Evolutionary conservation across 192 early-diverging fungal species (phyloP).

Genomic region (Spizellomyces punctatus): DNA sequence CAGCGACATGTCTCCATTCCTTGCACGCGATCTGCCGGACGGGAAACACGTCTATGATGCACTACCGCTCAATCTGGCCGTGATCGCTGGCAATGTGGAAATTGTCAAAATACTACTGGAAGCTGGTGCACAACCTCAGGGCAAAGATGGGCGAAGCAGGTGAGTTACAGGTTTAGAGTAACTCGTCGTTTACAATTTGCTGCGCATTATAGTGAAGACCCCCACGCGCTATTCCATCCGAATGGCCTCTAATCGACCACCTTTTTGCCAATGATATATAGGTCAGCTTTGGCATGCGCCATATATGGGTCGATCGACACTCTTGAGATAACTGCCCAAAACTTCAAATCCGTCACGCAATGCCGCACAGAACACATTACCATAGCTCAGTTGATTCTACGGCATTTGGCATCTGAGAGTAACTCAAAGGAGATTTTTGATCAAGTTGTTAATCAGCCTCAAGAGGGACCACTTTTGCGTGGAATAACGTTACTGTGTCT

Average conservation of each 20-base stretch:
- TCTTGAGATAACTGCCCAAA: slow-evolving; percentile 54
- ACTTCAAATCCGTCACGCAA: slow-evolving; percentile 56
- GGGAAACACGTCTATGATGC: slow-evolving; percentile 26
- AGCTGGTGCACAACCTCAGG: slow-evolving; percentile 57
- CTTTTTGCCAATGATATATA: slow-evolving; percentile 27
- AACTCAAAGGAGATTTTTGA: slow-evolving; percentile 7
- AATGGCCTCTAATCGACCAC: neutral
- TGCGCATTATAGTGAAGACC: no score
- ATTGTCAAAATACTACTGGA: slow-evolving; percentile 59
- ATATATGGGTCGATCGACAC: slow-evolving; percentile 62
- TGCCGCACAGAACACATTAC: slow-evolving; percentile 53
- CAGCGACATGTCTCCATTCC: neutral
- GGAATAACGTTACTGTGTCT: slow-evolving; percentile 71
- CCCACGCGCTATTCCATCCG: no score
- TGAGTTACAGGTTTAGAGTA: slow-evolving; percentile 13
- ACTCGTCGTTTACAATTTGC: no score
- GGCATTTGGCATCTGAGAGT: slow-evolving; percentile 24
- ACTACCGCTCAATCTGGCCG: slow-evolving; percentile 61
- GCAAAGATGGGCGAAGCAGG: slow-evolving; percentile 67
- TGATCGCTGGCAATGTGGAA: slow-evolving; percentile 57
- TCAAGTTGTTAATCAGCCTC: slow-evolving; percentile 55
- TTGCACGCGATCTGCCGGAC: neutral
- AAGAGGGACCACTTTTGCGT: slow-evolving; percentile 51
- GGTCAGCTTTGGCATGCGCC: slow-evolving; percentile 63
- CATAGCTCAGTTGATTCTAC: slow-evolving; percentile 54